Evolutionary conservation across 2,329 filamentous ascomycete species (phyloP), one percentile per base, ranked within the genome.

Genomic region (Colletotrichum scovillei): DNA sequence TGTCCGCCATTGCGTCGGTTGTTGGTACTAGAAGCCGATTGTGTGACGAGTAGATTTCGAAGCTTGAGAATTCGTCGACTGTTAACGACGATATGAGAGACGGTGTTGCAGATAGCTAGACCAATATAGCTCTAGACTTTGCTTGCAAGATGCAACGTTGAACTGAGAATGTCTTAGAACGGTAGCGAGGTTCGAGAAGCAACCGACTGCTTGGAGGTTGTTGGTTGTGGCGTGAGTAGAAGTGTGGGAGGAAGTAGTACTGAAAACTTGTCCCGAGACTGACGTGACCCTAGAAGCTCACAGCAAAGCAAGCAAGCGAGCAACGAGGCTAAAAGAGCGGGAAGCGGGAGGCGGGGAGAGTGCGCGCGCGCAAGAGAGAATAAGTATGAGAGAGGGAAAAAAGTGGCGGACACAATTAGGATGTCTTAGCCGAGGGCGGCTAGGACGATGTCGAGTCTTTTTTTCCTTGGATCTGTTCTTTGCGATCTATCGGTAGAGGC

Each of bases 1-100:
- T 90, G 81, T 98, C 94, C 85, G 94, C 92, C 95, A 98, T 97
- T 82, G 84, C 85, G 14, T 63, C 53, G 42, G 53, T 65, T 35
- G 35, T 60, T 26, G 55, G 22, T 70, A 60, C 69, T 62, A 65
- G 14, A 55, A 59, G 19, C 56, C 32, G 66, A 46, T 60, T 46
- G 55, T 62, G 67, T 56, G 56, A 70, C 60, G 32, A 26, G 52
- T 65, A 60, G 42, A 62, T 60, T 26, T 65, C 67, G 60, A 59
- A 46, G 32, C 28, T 64, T 66, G 16, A 24, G 49, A 26, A 32
- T 49, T 58, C 14, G 59, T 30, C 53, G 24, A 63, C 22, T 22
- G 32, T 52, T 57, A 59, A 68, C 74, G 72, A 69, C 74, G 65
- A 74, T 53, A 65, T 62, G 59, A 70, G 53, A 76, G 75, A 74